Evolutionary conservation across 2,329 filamentous ascomycete species (phyloP).

Genomic region (Colletotrichum sp.): DNA sequence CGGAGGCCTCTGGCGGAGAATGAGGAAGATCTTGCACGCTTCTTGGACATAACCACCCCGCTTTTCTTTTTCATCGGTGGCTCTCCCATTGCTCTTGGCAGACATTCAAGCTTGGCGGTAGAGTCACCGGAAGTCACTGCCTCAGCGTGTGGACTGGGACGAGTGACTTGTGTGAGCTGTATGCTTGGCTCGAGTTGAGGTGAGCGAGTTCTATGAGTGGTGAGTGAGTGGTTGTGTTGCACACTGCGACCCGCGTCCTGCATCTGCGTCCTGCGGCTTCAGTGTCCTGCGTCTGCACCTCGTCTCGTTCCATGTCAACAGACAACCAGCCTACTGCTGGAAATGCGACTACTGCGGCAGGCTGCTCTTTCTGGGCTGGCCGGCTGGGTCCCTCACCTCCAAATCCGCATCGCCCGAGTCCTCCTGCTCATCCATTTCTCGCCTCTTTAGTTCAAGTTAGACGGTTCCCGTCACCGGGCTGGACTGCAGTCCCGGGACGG

Average conservation of each 20-base stretch:
- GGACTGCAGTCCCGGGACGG: not conserved
- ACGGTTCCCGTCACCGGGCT: not conserved
- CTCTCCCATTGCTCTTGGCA: conserved; percentile 4
- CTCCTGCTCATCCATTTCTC: not conserved
- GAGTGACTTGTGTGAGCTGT: not conserved
- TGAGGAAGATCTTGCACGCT: conserved; percentile 13
- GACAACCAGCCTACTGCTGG: not conserved
- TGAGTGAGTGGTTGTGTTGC: not conserved
- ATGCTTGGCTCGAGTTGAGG: not conserved
- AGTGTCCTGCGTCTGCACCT: not conserved
- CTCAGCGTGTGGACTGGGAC: not conserved
- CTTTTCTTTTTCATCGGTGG: conserved; percentile 11
- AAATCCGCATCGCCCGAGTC: not conserved
- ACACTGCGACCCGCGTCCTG: not conserved
- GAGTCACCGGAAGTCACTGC: not conserved
- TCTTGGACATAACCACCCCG: not conserved
- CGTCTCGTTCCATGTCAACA: not conserved
- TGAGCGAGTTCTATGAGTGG: not conserved
- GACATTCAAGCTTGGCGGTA: conserved; percentile 3
- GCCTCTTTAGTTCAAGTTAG: not conserved
- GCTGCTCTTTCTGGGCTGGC: not conserved
- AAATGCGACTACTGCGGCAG: not conserved
- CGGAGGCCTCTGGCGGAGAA: conserved; percentile 21
- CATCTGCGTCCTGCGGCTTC: not conserved
- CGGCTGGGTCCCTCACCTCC: not conserved